Evolutionary conservation across 176 grass and related monocot species (phyloP), one percentile per base, ranked within the genome.

Genomic region (Bothriochloa decipiens): DNA sequence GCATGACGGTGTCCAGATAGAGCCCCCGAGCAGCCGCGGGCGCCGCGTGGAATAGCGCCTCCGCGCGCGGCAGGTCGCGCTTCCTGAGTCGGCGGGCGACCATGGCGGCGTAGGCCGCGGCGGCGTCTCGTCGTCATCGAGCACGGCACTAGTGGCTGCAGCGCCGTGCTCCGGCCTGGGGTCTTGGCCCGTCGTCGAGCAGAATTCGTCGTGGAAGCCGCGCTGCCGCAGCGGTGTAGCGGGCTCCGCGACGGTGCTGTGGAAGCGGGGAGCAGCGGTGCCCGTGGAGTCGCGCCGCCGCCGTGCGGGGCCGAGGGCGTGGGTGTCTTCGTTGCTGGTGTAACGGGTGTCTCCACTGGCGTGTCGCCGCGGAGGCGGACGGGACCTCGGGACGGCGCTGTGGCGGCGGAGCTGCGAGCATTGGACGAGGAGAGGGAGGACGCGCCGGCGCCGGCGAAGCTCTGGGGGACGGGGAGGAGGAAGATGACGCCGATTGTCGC

Each of bases 261-360:
- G 66, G 68, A 74, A 23, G 33, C 29, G 73, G 74, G 26, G 29
- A 6, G 78, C 18, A 80, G 63, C 9, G 42, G 42, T 12, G 58
- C 3, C 58, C 17, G 49, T 23, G 74, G 50, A 3, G 50, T 20
- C 46, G 49, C 74, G 28, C 74, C 32, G 11, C 74, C 26, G 16
- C 42, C 71, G 41, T 7, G 10, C 33, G 60, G 27, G 75, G 55
- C 8, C n/a, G n/a, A 61, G n/a, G 0, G 67, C n/a, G 57, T 18
- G 37, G 28, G 17, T 22, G 14, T 9, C 37, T n/a, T n/a, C 29
- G 13, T 32, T 40, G 33, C 8, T 17, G 7, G 61, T 14, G 26
- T n/a, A 11, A 60, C 57, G 76, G 67, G 80, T 45, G n/a, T 7
- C 72, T 65, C 11, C 66, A 82, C 76, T 72, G 81, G 84, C 63